A percentile compares a stretch with the other conserved stretches of the same genome.
Conservation (phyloP, 163 green algal species). For the Chloroidium sp. region DNA sequence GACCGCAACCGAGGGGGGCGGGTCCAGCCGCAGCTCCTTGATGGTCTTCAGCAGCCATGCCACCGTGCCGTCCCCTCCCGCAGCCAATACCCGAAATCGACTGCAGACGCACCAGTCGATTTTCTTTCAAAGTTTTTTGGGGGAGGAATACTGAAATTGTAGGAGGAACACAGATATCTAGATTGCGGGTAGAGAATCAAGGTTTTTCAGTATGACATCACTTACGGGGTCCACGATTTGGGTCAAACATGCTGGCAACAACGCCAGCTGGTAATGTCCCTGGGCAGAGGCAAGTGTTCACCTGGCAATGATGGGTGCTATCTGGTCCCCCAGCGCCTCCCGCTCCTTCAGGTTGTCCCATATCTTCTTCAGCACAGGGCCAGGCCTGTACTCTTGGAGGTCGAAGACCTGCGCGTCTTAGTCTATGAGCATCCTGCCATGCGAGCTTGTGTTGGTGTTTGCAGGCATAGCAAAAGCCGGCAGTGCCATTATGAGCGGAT, state of each 20-base stretch:
- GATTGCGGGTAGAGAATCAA: too few relatives aligned
- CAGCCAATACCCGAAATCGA: constrained; percentile 42
- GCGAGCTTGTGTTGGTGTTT: constrained; percentile 9
- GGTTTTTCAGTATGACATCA: too few relatives aligned
- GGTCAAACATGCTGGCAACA: too few relatives aligned
- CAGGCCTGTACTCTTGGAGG: constrained; percentile 38
- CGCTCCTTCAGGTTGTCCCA: constrained; percentile 35
- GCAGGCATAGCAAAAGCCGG: constrained; percentile 2
- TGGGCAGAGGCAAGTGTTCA: neutral
- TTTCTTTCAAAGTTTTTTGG: too few relatives aligned
- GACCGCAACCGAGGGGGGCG: constrained; percentile 58
- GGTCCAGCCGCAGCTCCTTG: constrained; percentile 40
- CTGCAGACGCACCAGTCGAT: constrained; percentile 3
- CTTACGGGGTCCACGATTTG: too few relatives aligned
- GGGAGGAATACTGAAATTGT: too few relatives aligned
- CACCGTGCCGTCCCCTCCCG: constrained; percentile 76
- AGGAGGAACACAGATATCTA: too few relatives aligned
- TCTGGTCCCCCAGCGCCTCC: constrained; percentile 13
- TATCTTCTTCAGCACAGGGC: constrained; percentile 38
- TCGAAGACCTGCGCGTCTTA: constrained; percentile 50
- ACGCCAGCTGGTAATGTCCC: too few relatives aligned
- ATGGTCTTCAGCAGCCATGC: constrained; percentile 73
- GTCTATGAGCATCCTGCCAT: too few relatives aligned
- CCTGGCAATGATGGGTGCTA: constrained; percentile 24
- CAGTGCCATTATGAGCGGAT: too few relatives aligned